Evolutionary conservation across 2,329 filamentous ascomycete genomes (phyloP).

Genomic region (Karstenula rhodostoma): DNA sequence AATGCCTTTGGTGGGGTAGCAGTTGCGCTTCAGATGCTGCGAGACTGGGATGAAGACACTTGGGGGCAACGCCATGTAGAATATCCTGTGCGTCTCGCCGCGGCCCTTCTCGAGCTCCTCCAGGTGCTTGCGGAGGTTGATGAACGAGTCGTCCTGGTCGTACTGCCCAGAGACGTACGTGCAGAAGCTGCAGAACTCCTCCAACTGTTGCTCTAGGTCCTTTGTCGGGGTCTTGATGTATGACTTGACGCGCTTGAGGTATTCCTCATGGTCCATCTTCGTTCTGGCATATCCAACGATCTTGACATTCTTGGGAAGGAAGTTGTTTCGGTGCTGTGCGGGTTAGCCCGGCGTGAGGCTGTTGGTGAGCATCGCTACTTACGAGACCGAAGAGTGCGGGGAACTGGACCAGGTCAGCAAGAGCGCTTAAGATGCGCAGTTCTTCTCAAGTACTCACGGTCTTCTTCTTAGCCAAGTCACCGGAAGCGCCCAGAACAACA

Average conservation of each 20-base stretch:
- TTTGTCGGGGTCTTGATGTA: slow-evolving; percentile 99
- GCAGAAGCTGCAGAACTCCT: slow-evolving; percentile 87
- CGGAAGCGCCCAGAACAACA: slow-evolving; percentile 94
- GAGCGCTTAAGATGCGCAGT: slow-evolving; percentile 11
- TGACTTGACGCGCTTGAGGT: slow-evolving; percentile 90
- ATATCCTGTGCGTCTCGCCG: slow-evolving; percentile 87
- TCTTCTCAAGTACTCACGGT: slow-evolving; percentile 68
- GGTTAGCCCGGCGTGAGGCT: slow-evolving; percentile 28
- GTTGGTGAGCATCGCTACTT: slow-evolving; percentile 57
- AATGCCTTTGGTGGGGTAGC: slow-evolving; percentile 90
- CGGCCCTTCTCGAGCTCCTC: slow-evolving; percentile 83
- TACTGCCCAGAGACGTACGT: slow-evolving; percentile 97
- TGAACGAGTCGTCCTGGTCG: slow-evolving; percentile 94
- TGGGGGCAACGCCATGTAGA: slow-evolving; percentile 98
- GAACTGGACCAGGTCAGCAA: slow-evolving; percentile 68
- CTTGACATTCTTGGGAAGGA: slow-evolving; percentile 93
- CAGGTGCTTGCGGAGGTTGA: slow-evolving; percentile 83
- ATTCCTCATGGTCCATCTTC: slow-evolving; percentile 98
- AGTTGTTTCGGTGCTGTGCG: slow-evolving; percentile 93
- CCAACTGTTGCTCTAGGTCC: slow-evolving; percentile 93
- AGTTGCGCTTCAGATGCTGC: slow-evolving; percentile 95
- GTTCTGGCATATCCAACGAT: slow-evolving; percentile 99
- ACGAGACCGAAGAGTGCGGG: slow-evolving; percentile 97
- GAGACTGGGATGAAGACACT: slow-evolving; percentile 98
- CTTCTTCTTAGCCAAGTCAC: slow-evolving; percentile 99